Evolutionary conservation across 2,329 filamentous ascomycete species (phyloP).

Genomic region (Exophiala dermatitidis): DNA sequence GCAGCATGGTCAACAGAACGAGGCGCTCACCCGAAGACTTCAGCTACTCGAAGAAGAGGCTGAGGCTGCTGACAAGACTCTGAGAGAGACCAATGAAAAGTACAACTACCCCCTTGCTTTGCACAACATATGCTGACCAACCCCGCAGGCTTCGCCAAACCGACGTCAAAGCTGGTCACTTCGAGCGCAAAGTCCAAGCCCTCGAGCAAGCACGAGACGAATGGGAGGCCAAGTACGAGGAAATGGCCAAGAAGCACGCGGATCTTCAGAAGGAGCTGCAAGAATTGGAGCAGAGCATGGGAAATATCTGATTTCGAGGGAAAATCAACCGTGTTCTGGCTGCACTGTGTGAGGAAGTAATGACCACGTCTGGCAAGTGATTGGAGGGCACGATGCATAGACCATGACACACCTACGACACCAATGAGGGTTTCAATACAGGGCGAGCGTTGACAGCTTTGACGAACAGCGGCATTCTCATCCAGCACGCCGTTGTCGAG

Average conservation of each 20-base stretch:
- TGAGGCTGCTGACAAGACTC: constrained; percentile 90
- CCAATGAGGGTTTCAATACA: constrained; percentile 22
- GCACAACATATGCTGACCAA: not conserved
- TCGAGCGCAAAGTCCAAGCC: constrained; percentile 97
- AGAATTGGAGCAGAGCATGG: constrained; percentile 83
- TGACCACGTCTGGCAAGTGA: constrained; percentile 22
- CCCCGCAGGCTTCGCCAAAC: constrained; percentile 80
- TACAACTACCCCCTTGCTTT: constrained; percentile 46
- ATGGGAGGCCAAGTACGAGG: constrained; percentile 97
- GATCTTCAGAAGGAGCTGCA: constrained; percentile 82
- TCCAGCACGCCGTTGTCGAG: constrained; percentile 46
- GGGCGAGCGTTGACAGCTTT: constrained; percentile 17
- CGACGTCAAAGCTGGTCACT: constrained; percentile 98
- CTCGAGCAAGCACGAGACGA: constrained; percentile 85
- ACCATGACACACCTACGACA: constrained; percentile 22
- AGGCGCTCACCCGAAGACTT: constrained; percentile 82
- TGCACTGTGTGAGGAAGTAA: constrained; percentile 16
- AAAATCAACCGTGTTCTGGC: constrained; percentile 14
- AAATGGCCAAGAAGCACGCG: constrained; percentile 86
- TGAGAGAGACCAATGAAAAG: constrained; percentile 98
- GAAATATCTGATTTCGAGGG: constrained; percentile 64
- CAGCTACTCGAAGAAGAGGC: constrained; percentile 97
- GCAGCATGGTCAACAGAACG: constrained; percentile 80
- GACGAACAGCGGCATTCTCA: constrained; percentile 22
- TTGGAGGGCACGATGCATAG: constrained; percentile 16